Base-by-base conservation (phyloP, 345 rosid genomes). In the Psidium friedrichsthalianum region DNA sequence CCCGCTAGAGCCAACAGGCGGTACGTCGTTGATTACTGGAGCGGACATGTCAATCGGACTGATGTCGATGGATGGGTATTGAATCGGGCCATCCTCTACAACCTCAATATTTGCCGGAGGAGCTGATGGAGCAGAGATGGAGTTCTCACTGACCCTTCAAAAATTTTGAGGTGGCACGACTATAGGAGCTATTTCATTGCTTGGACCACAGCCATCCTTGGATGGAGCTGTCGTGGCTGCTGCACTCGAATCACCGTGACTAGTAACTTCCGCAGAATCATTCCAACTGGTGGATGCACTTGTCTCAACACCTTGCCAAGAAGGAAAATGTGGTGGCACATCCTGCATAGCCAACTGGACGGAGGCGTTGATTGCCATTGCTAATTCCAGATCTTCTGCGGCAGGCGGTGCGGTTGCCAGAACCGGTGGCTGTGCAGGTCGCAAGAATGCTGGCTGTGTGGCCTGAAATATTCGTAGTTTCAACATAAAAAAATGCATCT, bases 341-440 rank as follows among this genome's bases (percentile, higher is more conserved):
- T 90, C 93, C 13, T 84, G 88, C 87, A 86, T 88, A 55, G 90
- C 88, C 44, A 96, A 88, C 86, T 95, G 99, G 89, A 95, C 87
- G 56, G 99, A 95, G 74, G 95, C 95, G 87, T 90, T 93, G 84
- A 94, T 88, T 85, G 96, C 99, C 95, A 92, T 93, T 84, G 94
- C 95, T 84, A 93, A 88, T 85, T 93, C 96, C 78, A 89, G 55
- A 85, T 95, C 99, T 87, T 91, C 96, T 24, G 90, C 85, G 44
- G 90, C 85, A 42, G 90, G 90, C 51, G 98, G 98, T 58, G 98
- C 97, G 85, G 98, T 92, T 80, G n/a, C n/a, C n/a, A n/a, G 92
- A 86, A 51, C 90, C 9, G 90, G 88, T 52, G 86, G 64, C 83
- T 86, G 90, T n/a, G 92, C 82, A 51, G 87, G 86, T 76, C 56